Percentiles rank a stretch among this genome's conserved stretches.
phyloP scores from a whole-genome alignment of 2,329 filamentous ascomycete genomes.

The Aspergillus amoenus region DNA sequence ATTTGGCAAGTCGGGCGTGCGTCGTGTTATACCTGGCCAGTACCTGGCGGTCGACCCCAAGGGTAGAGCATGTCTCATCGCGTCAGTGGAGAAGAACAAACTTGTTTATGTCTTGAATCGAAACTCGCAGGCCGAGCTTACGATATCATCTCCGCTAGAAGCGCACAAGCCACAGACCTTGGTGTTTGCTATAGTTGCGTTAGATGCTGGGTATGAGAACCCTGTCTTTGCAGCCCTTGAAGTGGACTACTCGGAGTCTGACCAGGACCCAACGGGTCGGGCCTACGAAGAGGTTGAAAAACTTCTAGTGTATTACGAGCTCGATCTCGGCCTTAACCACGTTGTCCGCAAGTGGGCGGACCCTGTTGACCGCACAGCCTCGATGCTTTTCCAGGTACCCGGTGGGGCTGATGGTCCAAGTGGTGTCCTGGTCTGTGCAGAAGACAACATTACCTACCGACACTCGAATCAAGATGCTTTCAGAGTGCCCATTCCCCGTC shows the following conservation, averaged over 20 bases:
- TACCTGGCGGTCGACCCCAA: slow-evolving; percentile 95
- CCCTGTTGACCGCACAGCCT: slow-evolving; percentile 83
- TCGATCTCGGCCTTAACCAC: slow-evolving; percentile 94
- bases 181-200: slow-evolving; percentile 80
- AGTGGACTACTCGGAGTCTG: slow-evolving; percentile 85
- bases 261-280: slow-evolving; percentile 84
- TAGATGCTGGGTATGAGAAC: slow-evolving; percentile 97
- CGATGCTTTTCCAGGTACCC: slow-evolving; percentile 90
- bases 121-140: slow-evolving; percentile 89
- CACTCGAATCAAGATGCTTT: slow-evolving; percentile 92
- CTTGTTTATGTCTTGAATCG: slow-evolving; percentile 97
- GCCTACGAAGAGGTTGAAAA: slow-evolving; percentile 83
- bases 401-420: slow-evolving; percentile 92
- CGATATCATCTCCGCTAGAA: slow-evolving; percentile 94
- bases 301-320: slow-evolving; percentile 92
- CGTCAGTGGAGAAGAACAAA: slow-evolving; percentile 97
- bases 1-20: slow-evolving; percentile 93
- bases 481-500: slow-evolving; percentile 82
- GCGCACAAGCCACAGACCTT: slow-evolving; percentile 91
- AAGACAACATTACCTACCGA: slow-evolving; percentile 94
- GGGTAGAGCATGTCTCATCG: slow-evolving; percentile 89
- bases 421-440: slow-evolving; percentile 89
- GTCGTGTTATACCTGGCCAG: slow-evolving; percentile 90
- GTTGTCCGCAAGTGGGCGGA: slow-evolving; percentile 97
- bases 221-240: slow-evolving; percentile 95